Evolutionary conservation across 1,284 basidiomycete genomes (phyloP).

Genomic region (Agaricales sp.): DNA sequence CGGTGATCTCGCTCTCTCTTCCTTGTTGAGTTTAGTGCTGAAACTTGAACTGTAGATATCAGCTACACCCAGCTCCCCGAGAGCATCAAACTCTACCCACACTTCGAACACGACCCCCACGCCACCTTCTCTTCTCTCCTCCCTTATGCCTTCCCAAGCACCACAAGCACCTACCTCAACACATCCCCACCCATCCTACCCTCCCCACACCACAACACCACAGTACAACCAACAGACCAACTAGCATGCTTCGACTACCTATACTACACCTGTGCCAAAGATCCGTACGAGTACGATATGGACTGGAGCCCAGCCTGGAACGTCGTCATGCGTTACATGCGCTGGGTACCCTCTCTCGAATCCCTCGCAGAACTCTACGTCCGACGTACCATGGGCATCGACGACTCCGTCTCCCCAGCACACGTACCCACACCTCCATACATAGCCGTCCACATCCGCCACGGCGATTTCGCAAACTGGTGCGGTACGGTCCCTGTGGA

Average conservation of each 20-base stretch:
- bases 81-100: slow-evolving; percentile 29
- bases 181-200: slow-evolving; percentile 21
- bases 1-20: slow-evolving; percentile 10
- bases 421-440: slow-evolving; percentile 31
- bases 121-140: slow-evolving; percentile 37
- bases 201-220: slow-evolving; percentile 21
- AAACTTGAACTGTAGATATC: slow-evolving; percentile 24
- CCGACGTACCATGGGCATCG: slow-evolving; percentile 27
- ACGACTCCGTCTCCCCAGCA: slow-evolving; percentile 26
- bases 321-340: slow-evolving; percentile 32
- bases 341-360: slow-evolving; percentile 30
- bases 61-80: slow-evolving; percentile 36
- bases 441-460: slow-evolving; percentile 55
- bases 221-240: slow-evolving; percentile 38
- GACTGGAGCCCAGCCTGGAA: slow-evolving; percentile 43
- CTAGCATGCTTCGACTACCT: slow-evolving; percentile 44
- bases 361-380: slow-evolving; percentile 29
- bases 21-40: background rate
- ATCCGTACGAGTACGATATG: slow-evolving; percentile 30
- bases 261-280: slow-evolving; percentile 31
- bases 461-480: slow-evolving; percentile 47
- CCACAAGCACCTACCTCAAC: slow-evolving; percentile 21
- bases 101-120: slow-evolving; percentile 28
- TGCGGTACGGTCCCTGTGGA: slow-evolving; percentile 32
- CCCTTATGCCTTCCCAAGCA: slow-evolving; percentile 31